Conservation (phyloP, 1,139 yeast species). For the Sugiyamaella xylanicola region DNA sequence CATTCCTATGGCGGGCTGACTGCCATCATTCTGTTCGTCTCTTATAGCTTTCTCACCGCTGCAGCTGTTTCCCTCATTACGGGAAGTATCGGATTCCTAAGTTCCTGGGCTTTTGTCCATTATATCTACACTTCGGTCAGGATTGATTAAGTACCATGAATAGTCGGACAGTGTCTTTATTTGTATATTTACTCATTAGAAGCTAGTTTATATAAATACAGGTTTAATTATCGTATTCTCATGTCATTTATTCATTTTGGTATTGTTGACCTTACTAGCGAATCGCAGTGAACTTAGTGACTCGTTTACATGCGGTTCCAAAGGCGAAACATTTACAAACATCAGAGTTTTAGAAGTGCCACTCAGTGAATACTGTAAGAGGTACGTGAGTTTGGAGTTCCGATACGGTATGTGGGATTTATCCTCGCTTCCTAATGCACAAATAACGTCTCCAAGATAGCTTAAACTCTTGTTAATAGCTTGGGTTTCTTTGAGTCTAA, state of each 20-base stretch:
- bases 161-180: no score
- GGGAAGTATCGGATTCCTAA: conserved; percentile 82
- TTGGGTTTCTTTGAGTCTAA: conserved; percentile 82
- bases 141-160: conserved; percentile 55
- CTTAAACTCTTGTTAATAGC: conserved; percentile 88
- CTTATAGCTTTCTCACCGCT: conserved; percentile 79
- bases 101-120: conserved; percentile 72
- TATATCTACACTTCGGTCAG: conserved; percentile 81
- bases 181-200: conserved; percentile 5
- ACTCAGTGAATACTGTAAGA: conserved; percentile 79
- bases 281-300: conserved; percentile 83
- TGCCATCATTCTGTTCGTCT: conserved; percentile 76
- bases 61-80: conserved; percentile 74
- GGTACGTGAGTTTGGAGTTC: conserved; percentile 68
- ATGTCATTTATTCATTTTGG: conserved; percentile 32
- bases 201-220: not conserved
- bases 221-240: conserved; percentile 3
- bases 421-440: conserved; percentile 56
- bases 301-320: conserved; percentile 63
- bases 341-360: conserved; percentile 88
- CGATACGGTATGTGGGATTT: conserved; percentile 56
- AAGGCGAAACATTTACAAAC: conserved; percentile 89
- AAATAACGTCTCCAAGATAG: conserved; percentile 86
- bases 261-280: conserved; percentile 65
- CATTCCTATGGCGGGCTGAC: conserved; percentile 75